Evolutionary conservation across 2,329 filamentous ascomycete species (phyloP), one percentile per base, ranked within the genome.

Genomic region (Bretziella fagacearum): DNA sequence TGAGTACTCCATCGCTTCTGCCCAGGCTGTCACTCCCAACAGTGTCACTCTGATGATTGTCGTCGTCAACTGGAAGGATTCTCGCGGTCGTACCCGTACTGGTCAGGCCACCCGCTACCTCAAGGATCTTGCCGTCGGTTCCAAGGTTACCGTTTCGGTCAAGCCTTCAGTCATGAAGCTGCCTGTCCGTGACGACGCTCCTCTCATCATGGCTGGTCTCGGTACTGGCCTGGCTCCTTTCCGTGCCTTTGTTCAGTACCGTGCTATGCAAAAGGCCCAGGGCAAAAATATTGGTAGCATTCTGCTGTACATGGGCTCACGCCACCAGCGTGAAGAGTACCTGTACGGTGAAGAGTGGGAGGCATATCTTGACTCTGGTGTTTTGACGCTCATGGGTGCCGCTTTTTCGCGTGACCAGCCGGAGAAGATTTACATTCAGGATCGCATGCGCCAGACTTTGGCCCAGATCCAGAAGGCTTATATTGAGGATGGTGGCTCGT

Each of bases 91-190:
- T 59, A 81, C 83, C 56, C 86, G 91, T 55, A 89, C 84, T 60
- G 91, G 91, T 46, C 86, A 95, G 62, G 89, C 91, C 6, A 95
- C 89, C 8, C 81, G 81, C 54, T 98, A 93, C 69, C 77, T 98
- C 54, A 81, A 80, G 63, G 62, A 68, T 23, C 79, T 98, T 29
- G 71, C 73, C 10, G 68, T 84, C 10, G 91, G 91, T 44, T 68
- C 83, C 30, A 69, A 80, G 27, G 77, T 98, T 53, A 94, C 87
- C 2, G 91, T 85, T 50, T 93, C 84, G 27, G 86, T 98, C 62
- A 98, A 98, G 70, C 85, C 91, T 0, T 95, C 86, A 20, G 91
- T 96, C 54, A 98, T 98, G 91, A 98, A 96, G 68, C 74, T 98
- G n/a, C 91, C 91, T 4, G 66, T 74, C 52, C 81, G 79, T 60